These are phyloP conservation scores for Xylariaceae sp. DNA, from an alignment of 2,329 filamentous ascomycete species.

Conservation along the genomic window DNA sequence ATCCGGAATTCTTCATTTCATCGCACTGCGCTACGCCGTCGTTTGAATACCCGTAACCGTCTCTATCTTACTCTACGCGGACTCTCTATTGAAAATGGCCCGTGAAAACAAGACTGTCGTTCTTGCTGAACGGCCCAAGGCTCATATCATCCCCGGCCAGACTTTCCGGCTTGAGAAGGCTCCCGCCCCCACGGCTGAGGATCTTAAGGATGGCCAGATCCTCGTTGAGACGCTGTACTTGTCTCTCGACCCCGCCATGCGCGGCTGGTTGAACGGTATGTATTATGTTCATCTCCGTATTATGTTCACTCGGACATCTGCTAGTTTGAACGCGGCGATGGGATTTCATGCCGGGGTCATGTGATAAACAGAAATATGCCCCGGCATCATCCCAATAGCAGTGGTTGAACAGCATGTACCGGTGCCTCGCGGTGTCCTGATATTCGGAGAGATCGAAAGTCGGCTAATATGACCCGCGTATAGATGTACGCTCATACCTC, in stretches of 20 bases:
- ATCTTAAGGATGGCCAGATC: constrained; percentile 61
- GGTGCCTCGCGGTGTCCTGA: no score
- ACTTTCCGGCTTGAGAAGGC: constrained; percentile 56
- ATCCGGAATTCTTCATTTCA: no score
- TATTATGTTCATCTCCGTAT: not conserved
- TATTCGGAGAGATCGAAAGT: not conserved
- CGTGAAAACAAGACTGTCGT: constrained; percentile 49
- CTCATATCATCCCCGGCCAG: constrained; percentile 57
- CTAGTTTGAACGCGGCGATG: no score
- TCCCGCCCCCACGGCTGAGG: constrained; percentile 47
- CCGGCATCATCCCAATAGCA: no score
- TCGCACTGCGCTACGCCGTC: no score
- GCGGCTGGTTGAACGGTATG: constrained; percentile 62
- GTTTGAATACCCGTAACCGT: no score
- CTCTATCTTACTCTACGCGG: no score
- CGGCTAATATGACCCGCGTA: constrained; percentile 19
- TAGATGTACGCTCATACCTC: constrained; percentile 55
- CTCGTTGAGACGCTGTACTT: constrained; percentile 60
- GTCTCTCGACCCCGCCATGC: constrained; percentile 72
- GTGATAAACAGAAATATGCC: no score
- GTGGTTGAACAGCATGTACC: no score
- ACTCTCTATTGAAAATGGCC: constrained; percentile 34
- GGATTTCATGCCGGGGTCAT: no score
- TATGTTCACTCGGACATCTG: not conserved
- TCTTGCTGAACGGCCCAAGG: constrained; percentile 60